A percentile compares a stretch with the other conserved stretches of the same genome.
These are phyloP conservation scores for Cryptosporidium tyzzeri DNA, from an alignment of 169 alveolate species.

Conservation along the genomic window DNA sequence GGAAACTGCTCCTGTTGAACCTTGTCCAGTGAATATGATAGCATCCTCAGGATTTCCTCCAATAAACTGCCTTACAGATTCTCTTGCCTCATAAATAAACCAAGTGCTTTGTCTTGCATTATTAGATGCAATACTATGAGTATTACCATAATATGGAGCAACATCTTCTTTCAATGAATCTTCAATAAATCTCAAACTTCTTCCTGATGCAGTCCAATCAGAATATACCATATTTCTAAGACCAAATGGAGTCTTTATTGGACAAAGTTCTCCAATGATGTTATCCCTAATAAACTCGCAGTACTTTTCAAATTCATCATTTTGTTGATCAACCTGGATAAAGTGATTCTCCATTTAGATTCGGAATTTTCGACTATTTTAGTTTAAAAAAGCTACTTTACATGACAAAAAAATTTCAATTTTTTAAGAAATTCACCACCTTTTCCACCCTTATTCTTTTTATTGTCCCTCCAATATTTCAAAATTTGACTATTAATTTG, in stretches of 20 bases:
- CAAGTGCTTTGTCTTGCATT: conserved; percentile 88
- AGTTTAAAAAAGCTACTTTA: background rate
- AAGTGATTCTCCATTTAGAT: conserved; percentile 14
- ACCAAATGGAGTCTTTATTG: conserved; percentile 87
- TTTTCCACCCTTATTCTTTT: background rate
- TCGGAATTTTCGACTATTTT: background rate
- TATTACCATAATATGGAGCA: conserved; percentile 88
- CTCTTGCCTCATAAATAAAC: conserved; percentile 88
- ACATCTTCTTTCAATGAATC: conserved; percentile 84
- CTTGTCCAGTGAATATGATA: conserved; percentile 84
- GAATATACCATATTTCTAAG: conserved; percentile 84
- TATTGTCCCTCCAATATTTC: background rate
- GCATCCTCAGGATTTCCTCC: conserved; percentile 85
- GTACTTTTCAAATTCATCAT: conserved; percentile 43
- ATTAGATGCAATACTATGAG: conserved; percentile 88
- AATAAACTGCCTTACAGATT: conserved; percentile 83
- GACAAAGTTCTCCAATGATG: conserved; percentile 54
- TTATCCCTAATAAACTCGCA: conserved; percentile 47
- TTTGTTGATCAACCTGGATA: background rate
- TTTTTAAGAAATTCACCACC: background rate
- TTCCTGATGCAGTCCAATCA: conserved; percentile 91
- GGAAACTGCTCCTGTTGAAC: conserved; percentile 85
- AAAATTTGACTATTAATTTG: background rate
- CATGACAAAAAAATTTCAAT: background rate
- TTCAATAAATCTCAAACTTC: conserved; percentile 86